Base-by-base conservation (phyloP, 2,329 filamentous ascomycete genomes). In the Hymenoscyphus albidus region DNA sequence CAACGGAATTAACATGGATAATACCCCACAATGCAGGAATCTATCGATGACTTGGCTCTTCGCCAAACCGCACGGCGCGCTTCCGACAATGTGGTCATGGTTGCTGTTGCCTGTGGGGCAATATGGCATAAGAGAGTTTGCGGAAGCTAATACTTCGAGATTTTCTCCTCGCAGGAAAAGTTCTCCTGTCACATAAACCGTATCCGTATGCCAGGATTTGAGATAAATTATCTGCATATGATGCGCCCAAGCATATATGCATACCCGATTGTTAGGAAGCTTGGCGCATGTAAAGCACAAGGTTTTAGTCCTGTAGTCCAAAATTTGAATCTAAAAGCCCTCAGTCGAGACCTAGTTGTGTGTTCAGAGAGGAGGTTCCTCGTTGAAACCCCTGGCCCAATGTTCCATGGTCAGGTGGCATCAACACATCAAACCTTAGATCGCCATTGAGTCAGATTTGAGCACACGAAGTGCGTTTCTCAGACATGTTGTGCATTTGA, bases 391-490 rank as follows among this genome's bases (percentile, higher is more conserved):
- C 10, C n/a, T 51, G 7, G 44, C 44, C 14, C 44, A 51, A 51
- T 3, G 22, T 51, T 7, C 31, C 38, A 14, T 27, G 6, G n/a
- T 32, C 31, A 57, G 51, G 61, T 39, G 60, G 39, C 9, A 32
- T 56, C 48, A 57, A 39, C 48, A 51, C n/a, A 51, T 51, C 39
- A 9, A 10, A 44, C 38, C 35, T 57, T 32, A 27, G 31, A 39
- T 51, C 59, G 22, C 31, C 22, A 58, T 54, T 56, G 51, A 59
- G 59, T 62, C 55, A 38, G 32, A 59, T 62, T 22, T 54, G 55
- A 65, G 54, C 42, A 62, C 13, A 62, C 63, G 63, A 65, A 62
- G 55, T 65, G 63, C 63, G 48, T 65, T 44, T 27, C 32, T 13
- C 16, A 38, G 22, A 58, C n/a, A 51, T 58, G 39, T 44, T 27